Percentiles rank a stretch among this genome's conserved stretches.
Conservation (phyloP, 257 asterid species). For the Salvia splendens region DNA sequence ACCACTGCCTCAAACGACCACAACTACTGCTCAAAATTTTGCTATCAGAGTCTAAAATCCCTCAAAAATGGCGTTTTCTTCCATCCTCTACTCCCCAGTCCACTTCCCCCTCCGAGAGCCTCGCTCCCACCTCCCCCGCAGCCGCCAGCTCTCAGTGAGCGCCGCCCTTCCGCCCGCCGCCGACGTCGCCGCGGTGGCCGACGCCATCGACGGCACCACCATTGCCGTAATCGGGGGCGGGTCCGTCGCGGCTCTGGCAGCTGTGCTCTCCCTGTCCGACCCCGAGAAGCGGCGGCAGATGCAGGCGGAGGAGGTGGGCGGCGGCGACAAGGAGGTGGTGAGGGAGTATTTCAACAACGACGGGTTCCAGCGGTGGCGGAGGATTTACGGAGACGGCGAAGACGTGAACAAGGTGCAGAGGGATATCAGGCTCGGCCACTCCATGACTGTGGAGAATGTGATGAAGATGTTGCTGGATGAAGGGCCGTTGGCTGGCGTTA, state of each 20-base stretch:
- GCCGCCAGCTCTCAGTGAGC: conserved; percentile 37
- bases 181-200: conserved; percentile 50
- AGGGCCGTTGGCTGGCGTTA: conserved; percentile 63
- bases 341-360: conserved; percentile 86
- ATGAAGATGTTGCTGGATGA: conserved; percentile 83
- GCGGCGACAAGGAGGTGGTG: conserved; percentile 93
- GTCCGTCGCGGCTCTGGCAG: conserved; percentile 73
- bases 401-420: conserved; percentile 80
- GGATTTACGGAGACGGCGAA: conserved; percentile 79
- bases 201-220: conserved; percentile 58
- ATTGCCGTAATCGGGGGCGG: conserved; percentile 72
- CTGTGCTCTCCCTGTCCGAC: conserved; percentile 71
- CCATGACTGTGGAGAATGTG: conserved; percentile 82
- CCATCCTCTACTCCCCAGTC: conserved; percentile 48
- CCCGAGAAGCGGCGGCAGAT: conserved; percentile 77
- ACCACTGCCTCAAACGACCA: conserved; percentile 34
- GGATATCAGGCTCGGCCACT: conserved; percentile 81
- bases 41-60: not conserved
- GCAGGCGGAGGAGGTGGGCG: conserved; percentile 96
- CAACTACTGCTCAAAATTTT: conserved; percentile 1
- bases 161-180: conserved; percentile 66
- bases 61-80: conserved; percentile 52
- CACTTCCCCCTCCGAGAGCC: conserved; percentile 43
- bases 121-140: conserved; percentile 34
- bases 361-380: conserved; percentile 93